Conservation (phyloP, 202 grass and related monocot genomes). For the Cymbopogon flexuosus region DNA sequence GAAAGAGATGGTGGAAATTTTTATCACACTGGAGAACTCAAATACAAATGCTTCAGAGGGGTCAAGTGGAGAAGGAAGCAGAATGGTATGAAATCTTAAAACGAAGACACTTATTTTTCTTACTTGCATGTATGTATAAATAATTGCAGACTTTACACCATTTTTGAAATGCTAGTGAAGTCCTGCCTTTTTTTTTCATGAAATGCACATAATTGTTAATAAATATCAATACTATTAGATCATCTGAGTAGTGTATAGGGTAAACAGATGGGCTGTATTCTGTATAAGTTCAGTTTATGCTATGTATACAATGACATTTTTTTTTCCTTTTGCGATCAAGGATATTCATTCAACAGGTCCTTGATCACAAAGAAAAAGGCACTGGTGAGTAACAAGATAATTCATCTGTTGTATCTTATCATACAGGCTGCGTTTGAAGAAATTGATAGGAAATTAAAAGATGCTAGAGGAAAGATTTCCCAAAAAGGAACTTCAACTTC, state of each 20-base stretch:
- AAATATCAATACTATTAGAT: background rate
- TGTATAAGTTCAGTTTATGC: background rate
- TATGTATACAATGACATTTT: background rate
- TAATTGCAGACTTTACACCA: background rate
- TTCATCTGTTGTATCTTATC: constrained; percentile 12
- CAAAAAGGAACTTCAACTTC: constrained; percentile 47
- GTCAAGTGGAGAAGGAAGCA: constrained; percentile 24
- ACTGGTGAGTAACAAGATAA: too few species aligned
- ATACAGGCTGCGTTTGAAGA: constrained; percentile 46
- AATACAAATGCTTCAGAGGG: constrained; percentile 28
- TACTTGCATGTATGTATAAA: constrained; percentile 19
- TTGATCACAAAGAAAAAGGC: too few species aligned
- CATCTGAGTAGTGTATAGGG: background rate
- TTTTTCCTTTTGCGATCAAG: too few species aligned
- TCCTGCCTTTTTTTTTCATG: background rate
- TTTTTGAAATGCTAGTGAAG: constrained; percentile 18
- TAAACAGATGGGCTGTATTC: background rate
- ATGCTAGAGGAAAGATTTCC: constrained; percentile 36
- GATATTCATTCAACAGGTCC: too few species aligned
- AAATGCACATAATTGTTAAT: background rate
- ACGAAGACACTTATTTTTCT: background rate
- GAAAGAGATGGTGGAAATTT: constrained; percentile 57
- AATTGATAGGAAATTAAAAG: constrained; percentile 50
- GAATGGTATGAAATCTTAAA: constrained; percentile 34
- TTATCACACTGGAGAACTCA: constrained; percentile 48